Conservation (phyloP, 768 basidiomycete genomes). For the Mrakia frigida region DNA sequence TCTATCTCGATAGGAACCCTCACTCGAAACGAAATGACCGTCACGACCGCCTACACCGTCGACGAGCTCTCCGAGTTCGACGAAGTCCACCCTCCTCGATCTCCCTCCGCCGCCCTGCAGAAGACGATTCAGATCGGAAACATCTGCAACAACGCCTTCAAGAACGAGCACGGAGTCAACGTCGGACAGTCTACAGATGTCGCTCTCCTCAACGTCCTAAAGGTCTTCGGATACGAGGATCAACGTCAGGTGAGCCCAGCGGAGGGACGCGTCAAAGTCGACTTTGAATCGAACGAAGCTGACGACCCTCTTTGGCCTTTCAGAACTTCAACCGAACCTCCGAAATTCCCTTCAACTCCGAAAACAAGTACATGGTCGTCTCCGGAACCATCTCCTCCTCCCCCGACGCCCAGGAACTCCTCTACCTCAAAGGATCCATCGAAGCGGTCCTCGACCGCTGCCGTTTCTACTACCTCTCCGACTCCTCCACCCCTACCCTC, state of each 20-base stretch:
- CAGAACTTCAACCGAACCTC: constrained; percentile 47
- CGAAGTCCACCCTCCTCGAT: constrained; percentile 41
- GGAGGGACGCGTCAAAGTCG: background rate
- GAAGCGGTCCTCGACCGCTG: constrained; percentile 81
- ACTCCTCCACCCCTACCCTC: constrained; percentile 77
- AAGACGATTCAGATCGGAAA: constrained; percentile 77
- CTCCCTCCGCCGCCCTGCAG: constrained; percentile 61
- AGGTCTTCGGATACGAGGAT: constrained; percentile 62
- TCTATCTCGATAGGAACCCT: constrained; percentile 58
- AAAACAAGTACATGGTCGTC: constrained; percentile 88
- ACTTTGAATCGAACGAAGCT: background rate
- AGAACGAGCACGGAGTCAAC: constrained; percentile 64
- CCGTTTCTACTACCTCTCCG: constrained; percentile 81
- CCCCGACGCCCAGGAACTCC: constrained; percentile 59
- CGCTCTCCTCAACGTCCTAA: constrained; percentile 74
- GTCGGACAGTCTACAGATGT: constrained; percentile 92
- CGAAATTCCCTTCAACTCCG: constrained; percentile 88
- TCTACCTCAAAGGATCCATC: constrained; percentile 88
- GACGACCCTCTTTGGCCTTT: background rate
- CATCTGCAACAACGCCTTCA: constrained; percentile 82
- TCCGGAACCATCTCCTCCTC: constrained; percentile 59
- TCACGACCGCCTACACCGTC: constrained; percentile 78
- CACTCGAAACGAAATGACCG: constrained; percentile 94
- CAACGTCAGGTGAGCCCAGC: constrained; percentile 59
- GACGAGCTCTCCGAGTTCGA: constrained; percentile 73